A percentile compares a stretch with the other conserved stretches of the same genome.
Conservation (phyloP, 2,329 filamentous ascomycete genomes). For the Fusarium bactridioides region DNA sequence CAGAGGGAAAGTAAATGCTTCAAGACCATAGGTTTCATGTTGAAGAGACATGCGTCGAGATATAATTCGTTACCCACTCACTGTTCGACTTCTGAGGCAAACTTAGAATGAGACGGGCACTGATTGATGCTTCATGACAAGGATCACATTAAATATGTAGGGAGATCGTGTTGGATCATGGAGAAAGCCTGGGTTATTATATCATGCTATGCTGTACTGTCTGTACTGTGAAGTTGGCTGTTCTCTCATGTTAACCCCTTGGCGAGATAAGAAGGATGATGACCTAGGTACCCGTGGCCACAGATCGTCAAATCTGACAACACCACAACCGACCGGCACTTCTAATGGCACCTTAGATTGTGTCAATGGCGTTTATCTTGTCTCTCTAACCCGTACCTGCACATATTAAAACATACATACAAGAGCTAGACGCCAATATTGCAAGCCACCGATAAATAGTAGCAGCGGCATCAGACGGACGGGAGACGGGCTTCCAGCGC, state of each 20-base stretch:
- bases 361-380: constrained; percentile 1
- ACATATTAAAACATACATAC: background rate
- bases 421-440: constrained; percentile 12
- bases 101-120: constrained; percentile 17
- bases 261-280: background rate
- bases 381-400: background rate
- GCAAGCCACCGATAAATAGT: constrained; percentile 15
- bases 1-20: background rate
- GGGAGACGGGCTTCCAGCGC: constrained; percentile 22
- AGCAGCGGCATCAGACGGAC: background rate
- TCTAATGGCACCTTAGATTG: background rate
- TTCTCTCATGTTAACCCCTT: background rate
- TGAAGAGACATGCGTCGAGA: constrained; percentile 3
- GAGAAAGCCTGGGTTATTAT: background rate
- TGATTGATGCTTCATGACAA: constrained; percentile 11
- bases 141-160: background rate
- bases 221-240: background rate
- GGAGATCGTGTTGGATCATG: background rate
- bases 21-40: constrained; percentile 7
- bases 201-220: background rate
- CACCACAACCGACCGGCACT: background rate
- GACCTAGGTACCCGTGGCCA: background rate
- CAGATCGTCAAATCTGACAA: background rate
- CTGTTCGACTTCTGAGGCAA: constrained; percentile 4
- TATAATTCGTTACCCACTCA: constrained; percentile 27